These are phyloP conservation scores for Dactylis glomerata DNA, from an alignment of 176 grass and related monocot genomes.

Conservation along the genomic window DNA sequence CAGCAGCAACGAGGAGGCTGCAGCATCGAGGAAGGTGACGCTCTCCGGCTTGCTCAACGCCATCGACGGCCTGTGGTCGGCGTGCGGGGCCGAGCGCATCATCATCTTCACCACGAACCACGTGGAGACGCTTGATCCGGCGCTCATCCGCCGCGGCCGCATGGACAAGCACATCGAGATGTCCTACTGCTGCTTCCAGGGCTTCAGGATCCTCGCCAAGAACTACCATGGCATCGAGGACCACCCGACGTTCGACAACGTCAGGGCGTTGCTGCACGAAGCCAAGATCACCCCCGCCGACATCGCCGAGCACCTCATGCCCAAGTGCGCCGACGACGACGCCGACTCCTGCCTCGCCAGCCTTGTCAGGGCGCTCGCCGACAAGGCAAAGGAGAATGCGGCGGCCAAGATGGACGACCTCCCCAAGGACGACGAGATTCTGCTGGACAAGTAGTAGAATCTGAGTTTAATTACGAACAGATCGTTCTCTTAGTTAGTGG, in stretches of 20 bases:
- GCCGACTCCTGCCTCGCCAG: neutral
- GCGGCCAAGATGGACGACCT: too few relatives aligned
- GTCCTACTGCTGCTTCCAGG: constrained; percentile 44
- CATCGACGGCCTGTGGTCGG: constrained; percentile 58
- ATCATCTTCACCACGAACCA: constrained; percentile 52
- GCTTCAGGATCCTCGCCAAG: constrained; percentile 29
- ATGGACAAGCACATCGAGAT: constrained; percentile 65
- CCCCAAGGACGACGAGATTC: neutral
- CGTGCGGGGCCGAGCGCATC: constrained; percentile 39
- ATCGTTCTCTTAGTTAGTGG: neutral
- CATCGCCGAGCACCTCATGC: constrained; percentile 40
- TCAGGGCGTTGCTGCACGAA: neutral
- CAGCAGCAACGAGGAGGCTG: neutral
- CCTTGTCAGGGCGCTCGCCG: neutral
- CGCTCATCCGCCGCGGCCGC: constrained; percentile 38
- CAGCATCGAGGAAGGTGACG: constrained; percentile 24
- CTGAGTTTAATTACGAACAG: neutral
- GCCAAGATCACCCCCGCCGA: constrained; percentile 35
- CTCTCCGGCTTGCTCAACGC: constrained; percentile 49
- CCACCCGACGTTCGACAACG: neutral
- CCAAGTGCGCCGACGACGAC: neutral
- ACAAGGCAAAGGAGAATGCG: neutral
- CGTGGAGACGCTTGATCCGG: constrained; percentile 37
- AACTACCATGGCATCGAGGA: constrained; percentile 19
- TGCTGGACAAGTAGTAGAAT: neutral